Evolutionary conservation across 352 stramenopile genomes (phyloP), one percentile per base, ranked within the genome.

Genomic region (Globisporangium ultimum): DNA sequence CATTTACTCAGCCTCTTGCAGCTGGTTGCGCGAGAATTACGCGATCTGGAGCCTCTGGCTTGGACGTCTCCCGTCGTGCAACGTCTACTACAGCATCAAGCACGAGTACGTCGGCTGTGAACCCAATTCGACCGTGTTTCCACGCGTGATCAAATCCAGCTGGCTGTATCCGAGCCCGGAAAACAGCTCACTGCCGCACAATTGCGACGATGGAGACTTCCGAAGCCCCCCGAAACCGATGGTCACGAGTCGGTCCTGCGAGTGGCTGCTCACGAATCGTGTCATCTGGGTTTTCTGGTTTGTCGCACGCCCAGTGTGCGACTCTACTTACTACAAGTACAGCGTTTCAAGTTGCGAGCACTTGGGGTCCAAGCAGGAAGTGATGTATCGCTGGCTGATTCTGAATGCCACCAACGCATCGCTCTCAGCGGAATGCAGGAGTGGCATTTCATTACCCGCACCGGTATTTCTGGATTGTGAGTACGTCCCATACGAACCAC

Each of bases 11-110:
- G 58, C 73, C 12, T 65, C 77, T 5, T 87, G 77, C 53, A 56
- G 38, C 2, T 87, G 74, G 74, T 42, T 84, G 11, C 64, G 64
- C n/a, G 53, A 66, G 15, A 84, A 70, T 38, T 87, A 76, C 24
- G 5, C 43, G 3, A 57, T 68, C 13, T 87, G 77, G 77, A 73
- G 49, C 24, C 15, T 18, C 4, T 85, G 72, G 77, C 63, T 87
- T 5, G 53, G 63, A 10, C 61, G 48, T 24, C 49, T 84, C 9
- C 70, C 74, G 9, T 21, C 68, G 15, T 84, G 77, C 52, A 57
- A 57, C 15, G 63, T 79, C 20, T 52, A 68, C 46, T 48, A 54
- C 11, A 67, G 80, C 55, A 67, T 76, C 45, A 64, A 53, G 15
- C 76, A 72, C 56, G 68, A 36, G 3, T 40, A 75, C 28, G 64